Evolutionary conservation across 2,329 filamentous ascomycete genomes (phyloP), one percentile per base, ranked within the genome.

Genomic region (Xylaria arbuscula): DNA sequence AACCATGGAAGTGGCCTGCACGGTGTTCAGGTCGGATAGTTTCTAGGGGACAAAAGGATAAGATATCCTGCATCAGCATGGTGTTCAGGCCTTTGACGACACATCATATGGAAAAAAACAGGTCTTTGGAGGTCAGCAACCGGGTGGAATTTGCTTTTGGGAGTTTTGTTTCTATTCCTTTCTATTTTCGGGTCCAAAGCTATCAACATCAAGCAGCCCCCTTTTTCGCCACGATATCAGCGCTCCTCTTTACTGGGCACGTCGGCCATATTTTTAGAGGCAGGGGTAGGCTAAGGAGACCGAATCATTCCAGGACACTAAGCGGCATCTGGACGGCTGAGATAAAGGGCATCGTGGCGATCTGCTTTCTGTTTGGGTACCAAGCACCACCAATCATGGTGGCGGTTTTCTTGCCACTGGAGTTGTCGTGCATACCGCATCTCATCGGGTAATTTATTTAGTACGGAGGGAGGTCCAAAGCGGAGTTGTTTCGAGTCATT

Each of bases 51-150:
- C 57, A 71, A 72, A 72, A 67, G 72, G 70, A 71, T 72, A 70
- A 75, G 74, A 75, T 77, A 76, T 76, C 74, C 76, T 76, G 76
- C 77, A 79, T 79, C 74, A 78, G 77, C 77, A 79, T 75, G 74
- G 77, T 79, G 76, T 79, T 78, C 72, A 72, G 76, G 74, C 76
- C 76, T 75, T 77, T 74, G 72, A 75, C 71, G 74, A 75, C 72
- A 70, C 68, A 69, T 72, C 65, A 65, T 58, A 74, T 65, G 76
- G 74, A 77, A 74, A 74, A 71, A 72, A 68, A 71, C 56, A 64
- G 69, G 65, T 70, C 67, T 59, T 69, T 69, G 6, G 59, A 63
- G 53, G 60, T 62, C 60, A 57, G 50, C 63, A 69, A 64, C 28
- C 58, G 47, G 65, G 67, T 69, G 68, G 68, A 67, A 19, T 64